phyloP scores from a whole-genome alignment of 129 eudicot genomes.

The Lactuca saligna region DNA sequence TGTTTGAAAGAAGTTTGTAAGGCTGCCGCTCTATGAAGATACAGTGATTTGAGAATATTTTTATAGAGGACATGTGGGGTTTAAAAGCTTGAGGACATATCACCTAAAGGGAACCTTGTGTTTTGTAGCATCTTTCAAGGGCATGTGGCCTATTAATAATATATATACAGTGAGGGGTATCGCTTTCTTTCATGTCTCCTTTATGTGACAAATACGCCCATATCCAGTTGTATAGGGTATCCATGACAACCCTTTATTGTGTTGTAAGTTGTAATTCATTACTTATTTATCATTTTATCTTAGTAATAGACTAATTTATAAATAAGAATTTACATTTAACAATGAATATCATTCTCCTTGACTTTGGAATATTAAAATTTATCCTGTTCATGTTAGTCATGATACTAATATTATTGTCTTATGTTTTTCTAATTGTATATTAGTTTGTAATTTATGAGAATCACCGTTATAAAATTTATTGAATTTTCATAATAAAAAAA shows the following conservation, averaged over 20 bases:
- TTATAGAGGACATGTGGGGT: conserved; percentile 19
- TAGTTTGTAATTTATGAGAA: too few species aligned
- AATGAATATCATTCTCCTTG: too few species aligned
- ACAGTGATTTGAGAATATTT: not conserved
- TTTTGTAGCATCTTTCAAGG: conserved; percentile 39
- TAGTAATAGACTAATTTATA: too few species aligned
- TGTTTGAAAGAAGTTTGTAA: too few species aligned
- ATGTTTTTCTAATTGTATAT: too few species aligned
- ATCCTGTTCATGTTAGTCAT: too few species aligned
- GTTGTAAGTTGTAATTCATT: not conserved
- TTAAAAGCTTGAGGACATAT: conserved; percentile 22
- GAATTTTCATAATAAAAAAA: too few species aligned
- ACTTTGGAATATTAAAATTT: too few species aligned
- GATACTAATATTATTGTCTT: too few species aligned
- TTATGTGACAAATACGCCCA: conserved; percentile 27
- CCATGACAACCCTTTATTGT: conserved; percentile 32
- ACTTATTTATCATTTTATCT: not conserved
- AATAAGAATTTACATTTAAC: too few species aligned
- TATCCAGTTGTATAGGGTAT: conserved; percentile 16
- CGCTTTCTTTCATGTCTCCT: conserved; percentile 12
- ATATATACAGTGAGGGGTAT: conserved; percentile 5
- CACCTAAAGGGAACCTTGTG: conserved; percentile 40
- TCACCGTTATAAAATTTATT: too few species aligned
- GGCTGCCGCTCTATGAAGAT: not conserved
- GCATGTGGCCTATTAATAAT: conserved; percentile 44